A percentile compares a stretch with the other conserved stretches of the same genome.
Evolutionary conservation across 768 basidiomycete species (phyloP).

Genomic region (Auriscalpium orientale): DNA sequence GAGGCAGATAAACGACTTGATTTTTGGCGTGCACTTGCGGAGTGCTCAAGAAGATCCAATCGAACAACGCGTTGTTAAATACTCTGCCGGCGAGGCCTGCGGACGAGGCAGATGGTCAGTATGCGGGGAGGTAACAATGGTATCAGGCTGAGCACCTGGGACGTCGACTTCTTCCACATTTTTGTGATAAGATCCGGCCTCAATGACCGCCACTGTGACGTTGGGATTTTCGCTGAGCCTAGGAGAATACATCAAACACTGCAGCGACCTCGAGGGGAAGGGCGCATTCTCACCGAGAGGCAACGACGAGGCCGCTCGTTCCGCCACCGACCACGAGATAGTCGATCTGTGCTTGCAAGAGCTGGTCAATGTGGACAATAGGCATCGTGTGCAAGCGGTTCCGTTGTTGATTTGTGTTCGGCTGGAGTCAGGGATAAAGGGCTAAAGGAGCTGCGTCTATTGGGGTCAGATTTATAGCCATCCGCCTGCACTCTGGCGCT

Average conservation of each 20-base stretch:
- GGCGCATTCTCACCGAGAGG: neutral
- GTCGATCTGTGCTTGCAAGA: neutral
- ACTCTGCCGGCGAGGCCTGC: neutral
- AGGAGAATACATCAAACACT: neutral
- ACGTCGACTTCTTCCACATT: neutral
- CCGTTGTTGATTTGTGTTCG: too few species aligned
- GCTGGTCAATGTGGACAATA: neutral
- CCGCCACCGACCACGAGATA: neutral
- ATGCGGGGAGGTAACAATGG: neutral
- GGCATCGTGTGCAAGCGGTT: too few species aligned
- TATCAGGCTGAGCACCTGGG: neutral
- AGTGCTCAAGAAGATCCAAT: conserved; percentile 22
- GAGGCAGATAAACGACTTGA: conserved; percentile 14
- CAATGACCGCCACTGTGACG: neutral
- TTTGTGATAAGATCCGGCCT: neutral
- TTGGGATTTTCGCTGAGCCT: neutral
- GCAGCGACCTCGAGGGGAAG: too few species aligned
- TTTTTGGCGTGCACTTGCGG: conserved; percentile 19
- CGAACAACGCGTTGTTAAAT: conserved; percentile 7
- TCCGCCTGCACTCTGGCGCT: too few species aligned
- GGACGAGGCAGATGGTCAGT: neutral
- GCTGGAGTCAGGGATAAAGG: too few species aligned
- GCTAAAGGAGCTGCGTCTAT: too few species aligned
- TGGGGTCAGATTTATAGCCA: too few species aligned
- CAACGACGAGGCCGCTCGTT: neutral